Percentiles rank a stretch among this genome's conserved stretches.
These are phyloP conservation scores for Rhazya stricta DNA, from an alignment of 257 asterid species.

Conservation along the genomic window DNA sequence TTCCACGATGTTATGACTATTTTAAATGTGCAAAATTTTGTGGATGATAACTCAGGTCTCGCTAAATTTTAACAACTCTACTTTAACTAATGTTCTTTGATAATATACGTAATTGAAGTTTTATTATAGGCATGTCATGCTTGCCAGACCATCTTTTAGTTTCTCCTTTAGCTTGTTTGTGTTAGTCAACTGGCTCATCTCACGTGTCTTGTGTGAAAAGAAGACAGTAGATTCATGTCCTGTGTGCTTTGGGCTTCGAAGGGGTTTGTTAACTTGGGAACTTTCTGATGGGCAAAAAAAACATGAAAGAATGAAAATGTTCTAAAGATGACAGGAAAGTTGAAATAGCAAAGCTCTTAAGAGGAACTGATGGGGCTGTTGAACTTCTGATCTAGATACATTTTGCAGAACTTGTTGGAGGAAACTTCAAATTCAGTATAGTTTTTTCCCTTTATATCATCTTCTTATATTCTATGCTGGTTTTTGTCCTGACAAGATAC, in stretches of 20 bases:
- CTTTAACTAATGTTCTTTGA: background rate
- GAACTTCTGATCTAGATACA: background rate
- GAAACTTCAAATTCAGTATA: background rate
- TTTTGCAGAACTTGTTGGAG: background rate
- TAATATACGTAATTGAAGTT: too few species aligned
- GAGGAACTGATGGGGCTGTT: background rate
- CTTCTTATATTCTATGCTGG: background rate
- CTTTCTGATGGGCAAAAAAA: background rate
- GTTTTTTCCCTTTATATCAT: too few species aligned
- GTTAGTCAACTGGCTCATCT: background rate
- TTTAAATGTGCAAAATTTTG: background rate
- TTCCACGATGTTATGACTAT: background rate
- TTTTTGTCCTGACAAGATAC: background rate
- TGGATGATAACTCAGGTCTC: background rate
- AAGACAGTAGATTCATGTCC: background rate
- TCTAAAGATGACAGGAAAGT: background rate
- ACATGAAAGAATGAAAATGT: background rate
- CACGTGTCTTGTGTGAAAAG: background rate
- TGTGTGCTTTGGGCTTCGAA: background rate
- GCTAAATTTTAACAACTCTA: background rate
- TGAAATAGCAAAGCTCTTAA: background rate
- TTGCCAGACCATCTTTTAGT: background rate
- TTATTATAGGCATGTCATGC: background rate
- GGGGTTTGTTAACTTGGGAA: background rate
- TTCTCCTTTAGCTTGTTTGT: background rate